Base-by-base conservation (phyloP, 2,329 filamentous ascomycete species). In the Parastagonospora nodorum region DNA sequence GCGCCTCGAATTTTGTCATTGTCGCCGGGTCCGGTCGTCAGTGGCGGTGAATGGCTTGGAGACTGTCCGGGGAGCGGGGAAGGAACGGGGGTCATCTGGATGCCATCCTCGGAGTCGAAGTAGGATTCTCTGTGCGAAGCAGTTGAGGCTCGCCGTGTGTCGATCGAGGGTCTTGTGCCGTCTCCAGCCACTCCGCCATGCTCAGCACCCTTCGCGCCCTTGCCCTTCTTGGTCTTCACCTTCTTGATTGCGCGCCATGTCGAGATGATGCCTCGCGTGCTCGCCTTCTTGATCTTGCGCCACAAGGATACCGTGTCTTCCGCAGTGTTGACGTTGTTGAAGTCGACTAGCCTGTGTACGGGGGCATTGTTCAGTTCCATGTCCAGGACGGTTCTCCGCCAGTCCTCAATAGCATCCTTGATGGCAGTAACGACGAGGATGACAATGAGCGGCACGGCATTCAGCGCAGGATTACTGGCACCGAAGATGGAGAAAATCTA, bases 401-500 rank as follows among this genome's bases (percentile, higher is more conserved):
- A 97, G 76, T 99, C 94, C 75, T 99, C 94, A 57, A 97, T 88
- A 14, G 87, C 94, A 72, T 99, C 94, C 75, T 97, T 99, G 73
- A 97, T 84, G 27, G 91, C 87, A 2, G 94, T 99, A 46, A 97
- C 84, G 53, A 84, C 77, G 46, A 99, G 81, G 74, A 99, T 97
- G 67, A 96, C 88, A 61, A 99, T 97, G 58, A 99, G 80, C 45
- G 94, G 94, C 16, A 94, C 91, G 5, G 93, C 86, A 68, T 92
- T 93, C 36, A 99, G 80, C 35, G 89, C 94, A 14, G 94, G 93
- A 69, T 97, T 96, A 29, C 85, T 84, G 56, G 88, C 92, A 66
- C 94, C 94, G 71, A 99, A 99, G 59, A 99, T 96, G 56, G 91
- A 87, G 76, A 97, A 97, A 71, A 95, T 90, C 94, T 97, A 76